phyloP scores from a whole-genome alignment of 116 monocot genomes.

The Phalaenopsis hybrid region DNA sequence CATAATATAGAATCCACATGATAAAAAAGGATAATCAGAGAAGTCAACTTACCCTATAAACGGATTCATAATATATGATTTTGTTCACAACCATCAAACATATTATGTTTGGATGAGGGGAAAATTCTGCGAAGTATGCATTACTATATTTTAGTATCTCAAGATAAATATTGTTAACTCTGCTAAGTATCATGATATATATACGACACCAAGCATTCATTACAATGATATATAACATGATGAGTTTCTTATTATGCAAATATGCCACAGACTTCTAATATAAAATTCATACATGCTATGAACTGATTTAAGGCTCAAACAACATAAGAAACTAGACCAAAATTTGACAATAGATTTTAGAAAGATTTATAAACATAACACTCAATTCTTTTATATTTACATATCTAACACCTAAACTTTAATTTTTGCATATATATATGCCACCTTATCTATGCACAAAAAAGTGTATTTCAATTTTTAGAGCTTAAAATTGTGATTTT shows the following conservation, averaged over 20 bases:
- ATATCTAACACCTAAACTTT: no score
- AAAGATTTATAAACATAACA: no score
- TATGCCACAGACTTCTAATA: background rate
- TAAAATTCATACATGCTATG: background rate
- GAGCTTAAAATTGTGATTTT: no score
- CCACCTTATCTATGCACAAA: no score
- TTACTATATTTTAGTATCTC: background rate
- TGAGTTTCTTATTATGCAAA: background rate
- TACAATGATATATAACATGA: background rate
- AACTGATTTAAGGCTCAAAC: background rate
- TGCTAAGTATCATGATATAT: background rate
- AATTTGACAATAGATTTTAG: background rate
- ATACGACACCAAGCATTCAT: background rate
- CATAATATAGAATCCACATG: background rate
- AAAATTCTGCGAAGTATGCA: background rate
- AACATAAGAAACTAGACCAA: background rate
- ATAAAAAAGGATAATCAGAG: background rate
- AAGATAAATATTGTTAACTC: background rate
- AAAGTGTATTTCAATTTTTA: no score
- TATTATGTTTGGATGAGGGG: background rate
- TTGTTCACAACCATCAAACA: background rate
- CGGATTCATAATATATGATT: background rate
- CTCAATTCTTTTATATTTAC: no score
- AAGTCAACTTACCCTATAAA: background rate
- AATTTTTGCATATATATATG: no score